Conservation (phyloP, 73 alveolate genomes). For the Uronychia binucleata region DNA sequence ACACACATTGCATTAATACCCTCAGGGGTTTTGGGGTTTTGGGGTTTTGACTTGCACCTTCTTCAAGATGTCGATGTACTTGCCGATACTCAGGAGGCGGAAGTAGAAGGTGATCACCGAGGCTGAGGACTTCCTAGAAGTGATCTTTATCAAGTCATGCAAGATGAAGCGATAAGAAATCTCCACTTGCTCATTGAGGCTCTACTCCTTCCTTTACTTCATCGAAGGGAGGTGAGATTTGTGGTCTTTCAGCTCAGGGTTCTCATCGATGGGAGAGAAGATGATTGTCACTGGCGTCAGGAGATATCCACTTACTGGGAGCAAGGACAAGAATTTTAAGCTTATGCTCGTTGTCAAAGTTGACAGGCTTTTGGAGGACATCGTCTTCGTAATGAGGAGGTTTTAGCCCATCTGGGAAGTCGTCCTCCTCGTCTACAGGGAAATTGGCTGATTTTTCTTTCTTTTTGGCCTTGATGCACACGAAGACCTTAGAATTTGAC, state of each 20-base stretch:
- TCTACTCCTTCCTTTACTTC: neutral
- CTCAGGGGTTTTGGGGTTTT: no score
- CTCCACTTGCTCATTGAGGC: neutral
- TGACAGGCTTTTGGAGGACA: no score
- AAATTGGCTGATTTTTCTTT: neutral
- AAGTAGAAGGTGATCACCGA: conserved; percentile 45
- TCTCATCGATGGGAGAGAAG: neutral
- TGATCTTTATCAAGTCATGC: conserved; percentile 48
- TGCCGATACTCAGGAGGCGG: conserved; percentile 21
- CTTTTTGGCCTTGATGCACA: neutral
- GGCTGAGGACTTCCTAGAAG: conserved; percentile 50
- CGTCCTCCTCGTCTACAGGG: neutral
- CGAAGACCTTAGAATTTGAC: neutral
- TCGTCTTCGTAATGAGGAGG: no score
- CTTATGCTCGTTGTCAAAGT: no score
- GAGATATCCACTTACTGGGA: neutral
- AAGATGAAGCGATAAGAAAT: conserved; percentile 20
- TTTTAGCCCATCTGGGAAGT: no score
- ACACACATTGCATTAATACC: no score
- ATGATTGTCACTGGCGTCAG: neutral
- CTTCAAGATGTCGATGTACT: conserved; percentile 1
- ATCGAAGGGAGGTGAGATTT: neutral
- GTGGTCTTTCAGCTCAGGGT: no score
- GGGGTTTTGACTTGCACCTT: neutral
- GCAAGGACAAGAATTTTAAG: neutral